Base-by-base conservation (phyloP, 2,329 filamentous ascomycete species). In the Colletotrichum orbiculare region DNA sequence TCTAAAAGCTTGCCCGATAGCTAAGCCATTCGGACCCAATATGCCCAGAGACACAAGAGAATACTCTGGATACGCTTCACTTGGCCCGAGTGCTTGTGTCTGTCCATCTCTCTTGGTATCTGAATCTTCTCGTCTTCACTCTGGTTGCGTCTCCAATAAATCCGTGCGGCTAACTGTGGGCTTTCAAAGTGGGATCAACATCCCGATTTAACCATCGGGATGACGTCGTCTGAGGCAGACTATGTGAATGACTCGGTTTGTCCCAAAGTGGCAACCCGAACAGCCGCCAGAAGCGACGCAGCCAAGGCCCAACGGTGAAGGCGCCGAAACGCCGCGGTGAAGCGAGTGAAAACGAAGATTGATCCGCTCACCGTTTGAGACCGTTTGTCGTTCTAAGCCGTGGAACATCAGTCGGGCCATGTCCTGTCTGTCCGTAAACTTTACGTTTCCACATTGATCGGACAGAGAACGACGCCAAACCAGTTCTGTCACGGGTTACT, bases 1-100 rank as follows among this genome's bases (percentile, higher is more conserved):
- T n/a, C 45, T 15, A 66, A 66, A 66, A 41, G 52, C 52, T 66
- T 62, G 33, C 52, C 13, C 34, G 10, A 6, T 37, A 17, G 58
- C 58, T 57, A 63, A 66, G 52, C 37, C 25, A 12, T 7, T 7
- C 10, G 11, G 47, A n/a, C 53, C 52, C 43, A 53, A 33, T 62
- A 39, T 10, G 57, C 60, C 62, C 45, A 57, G 45, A 57, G 42
- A 3, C 38, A 39, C 62, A 56, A 56, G 52, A 47, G 11, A 38
- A 34, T 33, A 39, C 25, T 35, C 42, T 52, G 47, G 58, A 52
- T 39, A 38, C 49, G 15, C 13, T 13, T 34, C 33, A 56, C 52
- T 49, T 48, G 41, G 63, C 63, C 52, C 47, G 57, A 53, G 56
- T 66, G 63, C 63, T 66, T 66, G 52, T 63, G 34, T 45, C 41